Evolutionary conservation across 495 filamentous ascomycete species (phyloP), one percentile per base, ranked within the genome.

Genomic region (Chlorociboria aeruginascens): DNA sequence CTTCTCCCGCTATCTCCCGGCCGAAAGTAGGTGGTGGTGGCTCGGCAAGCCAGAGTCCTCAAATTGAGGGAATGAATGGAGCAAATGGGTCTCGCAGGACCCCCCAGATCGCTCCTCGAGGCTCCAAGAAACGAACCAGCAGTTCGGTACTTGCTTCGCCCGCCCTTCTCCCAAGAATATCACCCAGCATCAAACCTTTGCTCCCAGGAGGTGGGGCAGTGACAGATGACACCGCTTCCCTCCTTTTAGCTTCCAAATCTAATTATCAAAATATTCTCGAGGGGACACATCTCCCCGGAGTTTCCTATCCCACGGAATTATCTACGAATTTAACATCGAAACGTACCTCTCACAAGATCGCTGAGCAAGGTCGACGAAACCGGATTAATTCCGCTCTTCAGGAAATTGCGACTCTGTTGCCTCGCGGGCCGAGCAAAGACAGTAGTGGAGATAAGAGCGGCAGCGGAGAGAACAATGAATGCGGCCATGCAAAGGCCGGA

Each of bases 191-290:
- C 59, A 93, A 95, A 58, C 92, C 92, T 6, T 60, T 95, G 20
- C 71, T 96, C 40, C 87, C 86, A 7, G 84, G 86, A 40, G 76
- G 68, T 3, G 54, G 65, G 14, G 61, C 61, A 20, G 46, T 66
- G 25, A 64, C 70, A 12, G 76, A 77, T 40, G 72, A 93, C 53
- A 77, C 84, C 1, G 86, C 89, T 12, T 89, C 90, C 12, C 77
- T 90, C 20, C 74, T 96, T 39, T 71, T 98, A 17, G 86, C 90
- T 9, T 85, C 84, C 31, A 96, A 96, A 60, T 95, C 89, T 14
- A 98, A 98, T 61, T 98, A 98, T 59, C 92, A 98, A 61, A 92
- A 95, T 58, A 92, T 98, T 45, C 66, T 98, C 28, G 90, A 97
- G 60, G 92, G 92, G 37, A 97, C 83, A 35, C 78, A 83, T 37